Base-by-base conservation (phyloP, 352 stramenopile genomes). In the Globisporangium polare region DNA sequence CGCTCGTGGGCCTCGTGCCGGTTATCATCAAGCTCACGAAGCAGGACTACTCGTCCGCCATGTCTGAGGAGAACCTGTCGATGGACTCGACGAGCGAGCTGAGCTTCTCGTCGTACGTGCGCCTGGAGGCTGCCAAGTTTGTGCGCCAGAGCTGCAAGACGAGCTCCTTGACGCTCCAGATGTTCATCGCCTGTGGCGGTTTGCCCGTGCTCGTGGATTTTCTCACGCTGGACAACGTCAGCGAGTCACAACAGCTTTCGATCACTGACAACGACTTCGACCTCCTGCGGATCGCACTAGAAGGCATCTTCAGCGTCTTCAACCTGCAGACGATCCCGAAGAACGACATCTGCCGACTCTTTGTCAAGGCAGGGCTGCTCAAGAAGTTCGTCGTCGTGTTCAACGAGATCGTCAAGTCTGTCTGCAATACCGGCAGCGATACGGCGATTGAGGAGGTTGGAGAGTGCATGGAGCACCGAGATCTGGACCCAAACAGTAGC, bases 291-390 rank as follows among this genome's bases (percentile, higher is more conserved):
- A 96, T 97, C 46, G 90, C 88, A 5, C 64, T 98, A 54, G 86
- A 97, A 58, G 92, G 92, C 46, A 95, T 97, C 49, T 78, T 91
- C 55, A 90, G 88, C 55, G 88, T 97, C 5, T 98, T 98, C 63
- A 78, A 83, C 8, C 78, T 98, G 3, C 92, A 96, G 65, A 95
- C 90, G 1, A 96, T 97, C 49, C 87, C 86, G 3, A 97, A 96
- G 58, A 96, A 97, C 66, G 92, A 98, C 56, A 97, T 97, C 63
- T 98, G 92, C 62, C 84, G 92, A 12, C 78, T 98, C n/a, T 98
- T 98, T 66, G 88, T 97, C 5, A 97, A 97, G 64, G 83, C 94
- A 0, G 92, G 92, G 0, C 65, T 98, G 10, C 72, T 98, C 8
- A 80, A 81, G 31, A 92, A 95, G 70, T 94, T 97, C 46, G 78